A percentile compares a stretch with the other conserved stretches of the same genome.
Evolutionary conservation across 495 filamentous ascomycete species (phyloP).

Genomic region (Daldinia grandis): DNA sequence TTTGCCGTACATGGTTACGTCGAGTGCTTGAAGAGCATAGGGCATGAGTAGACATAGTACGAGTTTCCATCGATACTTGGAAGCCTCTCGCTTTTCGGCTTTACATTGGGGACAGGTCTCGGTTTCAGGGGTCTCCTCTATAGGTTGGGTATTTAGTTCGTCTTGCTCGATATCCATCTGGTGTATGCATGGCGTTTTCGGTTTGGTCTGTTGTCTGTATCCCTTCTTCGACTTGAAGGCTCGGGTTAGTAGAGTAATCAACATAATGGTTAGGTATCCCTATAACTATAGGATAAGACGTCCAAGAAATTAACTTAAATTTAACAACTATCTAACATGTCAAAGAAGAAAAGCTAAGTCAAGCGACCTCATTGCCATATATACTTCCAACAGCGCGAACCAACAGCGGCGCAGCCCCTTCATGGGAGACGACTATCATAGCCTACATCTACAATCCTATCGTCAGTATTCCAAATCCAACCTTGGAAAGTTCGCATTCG

Average conservation of each 20-base stretch:
- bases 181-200: conserved; percentile 25
- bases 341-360: neutral
- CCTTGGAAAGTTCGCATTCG: conserved; percentile 1
- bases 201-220: neutral
- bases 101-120: conserved; percentile 26
- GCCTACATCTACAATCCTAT: neutral
- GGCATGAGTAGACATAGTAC: conserved; percentile 62
- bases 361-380: conserved; percentile 21
- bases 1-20: conserved; percentile 59
- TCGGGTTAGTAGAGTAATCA: neutral
- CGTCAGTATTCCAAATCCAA: neutral
- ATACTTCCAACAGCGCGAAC: neutral
- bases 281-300: neutral
- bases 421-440: neutral
- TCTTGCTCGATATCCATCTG: conserved; percentile 8
- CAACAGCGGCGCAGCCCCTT: neutral
- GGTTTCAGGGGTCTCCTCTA: neutral
- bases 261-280: conserved; percentile 5
- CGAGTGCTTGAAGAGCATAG: conserved; percentile 60
- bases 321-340: conserved; percentile 11
- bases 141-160: neutral
- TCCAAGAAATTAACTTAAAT: neutral
- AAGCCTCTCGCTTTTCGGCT: conserved; percentile 32
- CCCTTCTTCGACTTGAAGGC: conserved; percentile 15
- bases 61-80: conserved; percentile 62